A percentile compares a stretch with the other conserved stretches of the same genome.
Evolutionary conservation across 257 asterid species (phyloP).

Genomic region (Handroanthus guayacan): DNA sequence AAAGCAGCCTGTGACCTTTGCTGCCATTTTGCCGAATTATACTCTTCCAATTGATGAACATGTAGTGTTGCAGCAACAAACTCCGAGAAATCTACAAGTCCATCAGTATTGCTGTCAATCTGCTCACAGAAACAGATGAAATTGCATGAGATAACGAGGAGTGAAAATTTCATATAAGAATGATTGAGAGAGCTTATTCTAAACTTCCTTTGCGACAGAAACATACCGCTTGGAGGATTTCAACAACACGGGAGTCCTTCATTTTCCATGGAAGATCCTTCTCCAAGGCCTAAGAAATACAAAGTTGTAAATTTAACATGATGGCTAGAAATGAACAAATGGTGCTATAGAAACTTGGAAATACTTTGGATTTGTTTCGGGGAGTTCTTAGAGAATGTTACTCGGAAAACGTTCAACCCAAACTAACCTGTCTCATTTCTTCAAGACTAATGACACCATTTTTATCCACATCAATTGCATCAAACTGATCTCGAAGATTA

Average conservation of each 20-base stretch:
- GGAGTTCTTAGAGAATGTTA: background rate
- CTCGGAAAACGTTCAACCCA: background rate
- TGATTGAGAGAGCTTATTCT: background rate
- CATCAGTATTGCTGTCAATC: constrained; percentile 96
- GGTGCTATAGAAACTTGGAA: background rate
- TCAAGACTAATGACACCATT: constrained; percentile 95
- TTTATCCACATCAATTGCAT: constrained; percentile 96
- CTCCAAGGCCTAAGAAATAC: constrained; percentile 77
- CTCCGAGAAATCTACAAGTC: constrained; percentile 94
- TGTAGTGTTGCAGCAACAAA: constrained; percentile 97
- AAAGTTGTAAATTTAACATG: constrained; percentile 3
- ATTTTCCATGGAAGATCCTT: constrained; percentile 98
- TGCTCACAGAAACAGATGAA: constrained; percentile 47
- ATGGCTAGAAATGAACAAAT: constrained; percentile 14
- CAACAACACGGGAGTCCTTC: constrained; percentile 92
- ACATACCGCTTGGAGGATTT: constrained; percentile 97
- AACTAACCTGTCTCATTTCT: constrained; percentile 95
- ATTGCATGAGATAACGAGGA: background rate
- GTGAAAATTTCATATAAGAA: background rate
- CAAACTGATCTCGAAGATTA: constrained; percentile 90
- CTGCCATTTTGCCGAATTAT: constrained; percentile 82
- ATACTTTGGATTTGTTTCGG: background rate
- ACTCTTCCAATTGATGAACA: constrained; percentile 95
- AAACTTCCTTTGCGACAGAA: constrained; percentile 3
- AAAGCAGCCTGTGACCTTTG: constrained; percentile 86